Evolutionary conservation across 305 asterid species (phyloP), one percentile per base, ranked within the genome.

Genomic region (Solanum aculeatissimum): DNA sequence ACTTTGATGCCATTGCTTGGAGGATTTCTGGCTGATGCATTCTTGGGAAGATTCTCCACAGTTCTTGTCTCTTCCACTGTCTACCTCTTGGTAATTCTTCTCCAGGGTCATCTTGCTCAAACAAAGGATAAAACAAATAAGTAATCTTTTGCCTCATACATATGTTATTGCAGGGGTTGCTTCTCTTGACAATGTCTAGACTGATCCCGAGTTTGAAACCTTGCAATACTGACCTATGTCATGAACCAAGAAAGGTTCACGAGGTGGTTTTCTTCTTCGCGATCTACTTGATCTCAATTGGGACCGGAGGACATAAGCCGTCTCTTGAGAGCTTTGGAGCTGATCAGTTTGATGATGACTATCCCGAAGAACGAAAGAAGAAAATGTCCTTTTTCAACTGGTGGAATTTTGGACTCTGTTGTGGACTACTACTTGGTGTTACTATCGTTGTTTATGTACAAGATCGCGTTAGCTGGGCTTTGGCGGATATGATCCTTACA

Each of bases 291-390:
- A 87, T 97, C 86, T 94, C 99, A 4, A 81, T 91, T 0, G 99
- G 95, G 53, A 95, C 99, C 0, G 99, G 98, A 7, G 98, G 98
- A 60, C 97, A 95, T 78, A 97, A 94, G 88, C 98, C 99, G 2
- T 89, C 95, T 3, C 87, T 97, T 3, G 97, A 97, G 89, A 95
- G 99, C 91, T 97, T 97, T 25, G 99, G 98, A 21, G 99, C 99
- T 4, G 97, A 97, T 57, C 99, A 97, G 79, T 97, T 97, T 43
- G 99, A 97, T 51, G 98, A 94, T 18, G 92, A 94, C 49, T 95
- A 97, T 74, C 90, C 91, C 0, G 80, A 55, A 3, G 99, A 97
- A 68, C 84, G 96, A 45, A 87, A 80, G 54, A 66, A 91, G 65
- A 97, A 93, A 83, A 92, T 94, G 97, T 97, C 99, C 0, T 95